Conservation (phyloP, 176 grass and related monocot genomes). For the Juncus effusus region DNA sequence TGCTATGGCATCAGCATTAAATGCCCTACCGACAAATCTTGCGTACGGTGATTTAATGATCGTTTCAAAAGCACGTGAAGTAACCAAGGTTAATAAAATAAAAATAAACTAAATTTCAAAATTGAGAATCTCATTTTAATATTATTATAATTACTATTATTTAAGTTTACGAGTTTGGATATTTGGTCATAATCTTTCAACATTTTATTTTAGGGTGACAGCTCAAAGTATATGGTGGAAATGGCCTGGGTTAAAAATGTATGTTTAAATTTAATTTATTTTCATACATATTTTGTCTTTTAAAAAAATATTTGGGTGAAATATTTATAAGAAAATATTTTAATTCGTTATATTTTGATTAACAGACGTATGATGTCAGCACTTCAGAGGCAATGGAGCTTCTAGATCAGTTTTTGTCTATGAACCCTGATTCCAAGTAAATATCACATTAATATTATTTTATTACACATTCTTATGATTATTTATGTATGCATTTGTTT, state of each 20-base stretch:
- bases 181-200: constrained; percentile 11
- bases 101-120: neutral
- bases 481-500: constrained; percentile 16
- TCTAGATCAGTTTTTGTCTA: constrained; percentile 75
- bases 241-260: constrained; percentile 91
- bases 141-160: neutral
- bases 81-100: constrained; percentile 55
- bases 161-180: constrained; percentile 25
- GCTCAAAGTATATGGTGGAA: constrained; percentile 87
- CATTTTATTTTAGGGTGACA: constrained; percentile 38
- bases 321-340: constrained; percentile 13
- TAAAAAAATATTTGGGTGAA: neutral
- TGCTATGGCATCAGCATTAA: constrained; percentile 72
- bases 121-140: neutral
- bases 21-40: constrained; percentile 72
- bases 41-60: constrained; percentile 86
- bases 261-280: constrained; percentile 39
- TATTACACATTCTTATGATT: neutral
- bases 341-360: constrained; percentile 10
- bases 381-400: constrained; percentile 74
- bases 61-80: constrained; percentile 51
- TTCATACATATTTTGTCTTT: neutral
- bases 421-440: constrained; percentile 74
- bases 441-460: constrained; percentile 2
- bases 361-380: constrained; percentile 68